Percentiles rank a stretch among this genome's conserved stretches.
phyloP scores from a whole-genome alignment of 2,329 filamentous ascomycete species.

The Colletotrichum lupini region DNA sequence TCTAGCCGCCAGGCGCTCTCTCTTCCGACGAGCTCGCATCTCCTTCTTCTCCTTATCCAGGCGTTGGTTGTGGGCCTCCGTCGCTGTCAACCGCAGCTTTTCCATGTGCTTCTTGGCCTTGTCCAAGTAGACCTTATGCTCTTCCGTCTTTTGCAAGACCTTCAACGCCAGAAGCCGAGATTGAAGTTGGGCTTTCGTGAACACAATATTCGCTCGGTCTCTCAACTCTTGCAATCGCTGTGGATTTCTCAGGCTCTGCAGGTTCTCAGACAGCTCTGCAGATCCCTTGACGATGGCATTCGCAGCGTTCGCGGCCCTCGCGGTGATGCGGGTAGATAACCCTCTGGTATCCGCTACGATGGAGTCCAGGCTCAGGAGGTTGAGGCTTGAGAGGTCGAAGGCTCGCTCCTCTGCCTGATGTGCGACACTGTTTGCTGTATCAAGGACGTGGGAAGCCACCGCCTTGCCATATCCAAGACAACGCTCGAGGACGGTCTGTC shows the following conservation, averaged over 20 bases:
- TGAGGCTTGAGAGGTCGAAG: constrained; percentile 3
- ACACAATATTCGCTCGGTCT: constrained; percentile 54
- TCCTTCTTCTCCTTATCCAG: constrained; percentile 42
- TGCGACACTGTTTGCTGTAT: constrained; percentile 44
- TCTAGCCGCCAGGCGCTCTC: constrained; percentile 38
- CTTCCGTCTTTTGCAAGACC: constrained; percentile 59
- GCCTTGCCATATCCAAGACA: constrained; percentile 57
- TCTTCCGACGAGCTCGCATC: constrained; percentile 41
- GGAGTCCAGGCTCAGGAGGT: neutral
- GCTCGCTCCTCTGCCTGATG: constrained; percentile 43
- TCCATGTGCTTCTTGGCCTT: constrained; percentile 52
- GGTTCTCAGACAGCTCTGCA: constrained; percentile 37
- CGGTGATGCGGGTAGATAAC: constrained; percentile 18
- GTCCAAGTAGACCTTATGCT: constrained; percentile 57
- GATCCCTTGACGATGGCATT: constrained; percentile 18
- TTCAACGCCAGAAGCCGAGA: constrained; percentile 69
- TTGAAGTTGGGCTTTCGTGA: constrained; percentile 65
- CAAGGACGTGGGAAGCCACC: constrained; percentile 54
- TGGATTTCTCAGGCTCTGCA: constrained; percentile 44
- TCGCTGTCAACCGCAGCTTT: constrained; percentile 37
- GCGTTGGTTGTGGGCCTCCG: constrained; percentile 44
- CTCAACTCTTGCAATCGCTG: constrained; percentile 47
- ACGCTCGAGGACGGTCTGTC: constrained; percentile 57
- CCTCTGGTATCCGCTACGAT: constrained; percentile 9
- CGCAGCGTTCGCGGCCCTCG: constrained; percentile 9